Evolutionary conservation across 106 monocot species (phyloP), one percentile per base, ranked within the genome.

Genomic region (Dendrobium huoshanense): DNA sequence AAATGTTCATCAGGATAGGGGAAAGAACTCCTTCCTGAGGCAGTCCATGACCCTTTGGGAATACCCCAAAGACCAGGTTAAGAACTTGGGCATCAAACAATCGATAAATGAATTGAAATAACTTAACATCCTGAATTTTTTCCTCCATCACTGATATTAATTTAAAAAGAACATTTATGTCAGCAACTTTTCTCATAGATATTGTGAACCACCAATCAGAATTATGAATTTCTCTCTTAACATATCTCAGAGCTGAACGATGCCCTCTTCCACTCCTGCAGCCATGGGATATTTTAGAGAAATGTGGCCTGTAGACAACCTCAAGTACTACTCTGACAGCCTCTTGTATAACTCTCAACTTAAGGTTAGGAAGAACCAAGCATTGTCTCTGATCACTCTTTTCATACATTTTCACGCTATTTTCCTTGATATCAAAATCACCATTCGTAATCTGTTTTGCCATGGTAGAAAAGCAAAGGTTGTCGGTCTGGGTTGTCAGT

Each of bases 1-100:
- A 99, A 55, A 99, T 93, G 74, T 99, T 99, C 89, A 91, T 99
- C 77, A 99, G 79, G 64, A 99, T 87, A 59, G 98, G 92, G 16
- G 98, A 95, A 20, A 99, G 85, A 49, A 87, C 83, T 51, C 98
- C 98, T 86, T 99, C 98, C 79, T 99, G 98, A 48, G 98, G 98
- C 83, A 95, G 91, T 2, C 98, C 98, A 47, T 99, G 88, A 48
- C 94, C 94, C 72, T 99, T 99, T 16, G 98, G 95, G 67, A 90
- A 95, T 3, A 82, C 78, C 67, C 98, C 98, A 82, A 99, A 99
- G 48, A 80, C 83, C 85, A 99, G 87, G 77, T 95, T 95, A 47
- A 99, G 83, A 0, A 88, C 94, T 67, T 67, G 55, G 15, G 87
- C 91, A 75, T 99, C 89, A 83, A 93, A 99, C 86, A 94, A 83